Evolutionary conservation across 352 stramenopile species (phyloP).

Genomic region (Achlya hypogyna): DNA sequence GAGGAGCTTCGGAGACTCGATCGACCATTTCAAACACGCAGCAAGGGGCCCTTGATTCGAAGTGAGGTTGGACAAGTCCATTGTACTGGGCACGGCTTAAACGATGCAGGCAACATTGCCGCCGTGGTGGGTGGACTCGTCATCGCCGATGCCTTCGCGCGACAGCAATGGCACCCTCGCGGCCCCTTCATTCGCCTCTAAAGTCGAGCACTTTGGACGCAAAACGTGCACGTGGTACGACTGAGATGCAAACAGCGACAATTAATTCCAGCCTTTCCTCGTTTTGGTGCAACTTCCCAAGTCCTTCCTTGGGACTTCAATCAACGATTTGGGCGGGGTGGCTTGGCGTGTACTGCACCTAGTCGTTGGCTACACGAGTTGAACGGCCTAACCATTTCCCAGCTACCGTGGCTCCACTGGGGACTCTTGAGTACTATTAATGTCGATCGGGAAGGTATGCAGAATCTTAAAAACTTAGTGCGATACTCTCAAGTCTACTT

Average conservation of each 20-base stretch:
- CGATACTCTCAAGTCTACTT: no score
- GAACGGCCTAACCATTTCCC: no score
- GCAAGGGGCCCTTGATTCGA: neutral
- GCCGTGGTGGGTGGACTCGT: neutral
- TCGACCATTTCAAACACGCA: neutral
- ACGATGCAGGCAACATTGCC: neutral
- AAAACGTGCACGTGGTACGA: neutral
- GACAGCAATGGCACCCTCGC: neutral
- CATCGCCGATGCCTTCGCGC: neutral
- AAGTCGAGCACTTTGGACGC: neutral
- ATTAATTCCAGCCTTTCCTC: neutral
- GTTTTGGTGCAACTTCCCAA: no score
- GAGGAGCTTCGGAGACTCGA: neutral
- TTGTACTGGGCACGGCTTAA: neutral
- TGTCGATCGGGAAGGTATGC: no score
- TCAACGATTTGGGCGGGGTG: no score
- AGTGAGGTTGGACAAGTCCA: neutral
- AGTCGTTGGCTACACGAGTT: no score
- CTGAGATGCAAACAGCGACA: neutral
- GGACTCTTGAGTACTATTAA: no score
- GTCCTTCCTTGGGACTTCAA: no score
- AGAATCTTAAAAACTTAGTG: no score
- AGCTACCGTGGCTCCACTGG: no score
- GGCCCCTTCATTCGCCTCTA: neutral
- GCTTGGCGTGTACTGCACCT: no score